phyloP scores from a whole-genome alignment of 495 filamentous ascomycete species.

The Aspergillus carlsbadensis region DNA sequence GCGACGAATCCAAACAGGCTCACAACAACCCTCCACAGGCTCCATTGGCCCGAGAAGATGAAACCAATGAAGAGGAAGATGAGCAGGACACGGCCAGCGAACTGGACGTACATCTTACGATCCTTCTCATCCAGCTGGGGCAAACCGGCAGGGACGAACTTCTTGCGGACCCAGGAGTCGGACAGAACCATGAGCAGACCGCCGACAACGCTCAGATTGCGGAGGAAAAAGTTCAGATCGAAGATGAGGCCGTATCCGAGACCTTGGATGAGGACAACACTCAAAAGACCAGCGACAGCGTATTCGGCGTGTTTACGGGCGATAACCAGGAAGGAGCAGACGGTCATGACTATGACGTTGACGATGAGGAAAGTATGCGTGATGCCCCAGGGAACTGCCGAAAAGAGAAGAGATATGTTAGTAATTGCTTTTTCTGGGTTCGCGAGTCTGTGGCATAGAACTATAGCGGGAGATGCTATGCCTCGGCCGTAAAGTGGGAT shows the following conservation, averaged over 20 bases:
- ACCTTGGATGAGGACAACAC: conserved; percentile 91
- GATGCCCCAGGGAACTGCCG: conserved; percentile 77
- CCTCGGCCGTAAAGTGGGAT: not conserved
- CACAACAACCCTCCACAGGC: conserved; percentile 77
- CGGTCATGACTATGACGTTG: conserved; percentile 87
- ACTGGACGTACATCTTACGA: conserved; percentile 99
- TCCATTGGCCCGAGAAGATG: conserved; percentile 93
- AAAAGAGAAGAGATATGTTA: not conserved
- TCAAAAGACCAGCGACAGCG: conserved; percentile 85
- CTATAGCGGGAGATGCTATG: not conserved
- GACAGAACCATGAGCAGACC: conserved; percentile 97
- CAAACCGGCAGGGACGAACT: conserved; percentile 91
- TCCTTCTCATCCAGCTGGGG: conserved; percentile 97
- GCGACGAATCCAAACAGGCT: conserved; percentile 81
- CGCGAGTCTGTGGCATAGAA: conserved; percentile 5
- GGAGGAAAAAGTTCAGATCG: conserved; percentile 99
- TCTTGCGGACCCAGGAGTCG: conserved; percentile 96
- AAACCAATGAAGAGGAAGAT: conserved; percentile 98
- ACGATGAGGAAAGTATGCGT: conserved; percentile 90
- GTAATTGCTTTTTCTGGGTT: not conserved
- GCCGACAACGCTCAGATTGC: conserved; percentile 95
- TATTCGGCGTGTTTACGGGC: conserved; percentile 86
- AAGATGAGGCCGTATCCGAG: conserved; percentile 98
- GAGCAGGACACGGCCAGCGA: conserved; percentile 90
- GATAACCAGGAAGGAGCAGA: conserved; percentile 83